phyloP scores from a whole-genome alignment of 2,329 filamentous ascomycete species.

The Sarocladiaceae sp. region DNA sequence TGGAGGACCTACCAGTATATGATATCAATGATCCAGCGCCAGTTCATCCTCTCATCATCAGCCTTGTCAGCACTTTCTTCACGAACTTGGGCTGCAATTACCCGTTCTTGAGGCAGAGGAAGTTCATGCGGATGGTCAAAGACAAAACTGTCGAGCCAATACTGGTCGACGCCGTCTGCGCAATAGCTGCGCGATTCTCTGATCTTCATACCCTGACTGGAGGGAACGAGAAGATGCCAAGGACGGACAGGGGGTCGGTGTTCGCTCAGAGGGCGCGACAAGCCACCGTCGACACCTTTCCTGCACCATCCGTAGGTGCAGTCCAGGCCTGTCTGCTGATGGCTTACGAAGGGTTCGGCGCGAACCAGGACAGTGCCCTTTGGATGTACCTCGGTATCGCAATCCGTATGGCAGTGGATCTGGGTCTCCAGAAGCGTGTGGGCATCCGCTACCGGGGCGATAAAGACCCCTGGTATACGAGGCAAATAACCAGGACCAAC shows the following conservation, averaged over 20 bases:
- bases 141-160: constrained; percentile 80
- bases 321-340: constrained; percentile 79
- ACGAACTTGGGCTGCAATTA: constrained; percentile 77
- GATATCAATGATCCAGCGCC: constrained; percentile 64
- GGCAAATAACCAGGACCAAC: constrained; percentile 34
- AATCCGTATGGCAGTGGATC: constrained; percentile 73
- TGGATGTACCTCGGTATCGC: constrained; percentile 93
- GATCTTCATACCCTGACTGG: constrained; percentile 44
- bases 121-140: constrained; percentile 68
- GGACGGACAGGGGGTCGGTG: constrained; percentile 65
- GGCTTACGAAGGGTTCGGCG: constrained; percentile 84
- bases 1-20: constrained; percentile 64
- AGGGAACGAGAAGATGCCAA: constrained; percentile 40
- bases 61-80: constrained; percentile 77
- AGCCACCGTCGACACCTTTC: constrained; percentile 76
- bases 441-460: constrained; percentile 59
- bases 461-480: constrained; percentile 42
- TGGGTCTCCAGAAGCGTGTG: constrained; percentile 76
- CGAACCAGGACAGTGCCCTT: constrained; percentile 78
- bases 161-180: constrained; percentile 79
- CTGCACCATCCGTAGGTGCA: constrained; percentile 74
- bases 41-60: constrained; percentile 67
- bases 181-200: constrained; percentile 75
- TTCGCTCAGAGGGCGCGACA: constrained; percentile 79
- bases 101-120: constrained; percentile 68